phyloP scores from a whole-genome alignment of 139 green algal species.

The Tetratostichococcus sp. region DNA sequence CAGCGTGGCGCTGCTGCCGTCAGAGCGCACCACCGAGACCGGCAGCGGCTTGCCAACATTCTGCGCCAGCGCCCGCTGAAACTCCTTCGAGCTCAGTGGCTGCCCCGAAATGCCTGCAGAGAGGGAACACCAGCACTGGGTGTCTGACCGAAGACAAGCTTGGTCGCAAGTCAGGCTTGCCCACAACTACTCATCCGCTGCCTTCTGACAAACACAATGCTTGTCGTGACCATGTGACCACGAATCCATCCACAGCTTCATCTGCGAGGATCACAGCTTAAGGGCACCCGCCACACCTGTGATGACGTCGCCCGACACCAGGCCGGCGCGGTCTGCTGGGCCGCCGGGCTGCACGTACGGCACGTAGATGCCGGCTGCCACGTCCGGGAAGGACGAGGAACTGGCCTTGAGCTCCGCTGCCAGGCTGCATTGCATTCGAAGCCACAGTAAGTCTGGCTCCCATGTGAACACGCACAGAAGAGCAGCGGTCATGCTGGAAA shows the following conservation, averaged over 20 bases:
- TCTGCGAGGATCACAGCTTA: too few relatives aligned
- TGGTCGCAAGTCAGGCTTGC: neutral
- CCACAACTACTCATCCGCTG: neutral
- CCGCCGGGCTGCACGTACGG: conserved; percentile 42
- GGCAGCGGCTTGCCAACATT: conserved; percentile 40
- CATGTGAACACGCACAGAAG: conserved; percentile 25
- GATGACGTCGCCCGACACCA: conserved; percentile 62
- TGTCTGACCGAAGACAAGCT: neutral
- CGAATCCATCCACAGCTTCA: neutral
- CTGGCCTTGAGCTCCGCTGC: neutral
- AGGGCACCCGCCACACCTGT: conserved; percentile 29
- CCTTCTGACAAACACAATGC: neutral
- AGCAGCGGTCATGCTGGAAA: neutral
- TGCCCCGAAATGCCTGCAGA: conserved; percentile 28
- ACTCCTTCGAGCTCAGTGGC: conserved; percentile 19
- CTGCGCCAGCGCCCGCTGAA: conserved; percentile 39
- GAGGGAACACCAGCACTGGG: neutral
- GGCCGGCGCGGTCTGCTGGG: conserved; percentile 52
- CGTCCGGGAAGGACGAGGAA: conserved; percentile 30
- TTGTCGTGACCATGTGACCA: neutral
- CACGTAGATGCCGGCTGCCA: conserved; percentile 48
- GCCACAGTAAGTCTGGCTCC: neutral
- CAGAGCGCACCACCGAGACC: conserved; percentile 27
- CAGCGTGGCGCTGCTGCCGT: conserved; percentile 13
- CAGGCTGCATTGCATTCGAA: conserved; percentile 1